Evolutionary conservation across 805 yeast species (phyloP).

Genomic region (Monosporozyma yasuniensis): DNA sequence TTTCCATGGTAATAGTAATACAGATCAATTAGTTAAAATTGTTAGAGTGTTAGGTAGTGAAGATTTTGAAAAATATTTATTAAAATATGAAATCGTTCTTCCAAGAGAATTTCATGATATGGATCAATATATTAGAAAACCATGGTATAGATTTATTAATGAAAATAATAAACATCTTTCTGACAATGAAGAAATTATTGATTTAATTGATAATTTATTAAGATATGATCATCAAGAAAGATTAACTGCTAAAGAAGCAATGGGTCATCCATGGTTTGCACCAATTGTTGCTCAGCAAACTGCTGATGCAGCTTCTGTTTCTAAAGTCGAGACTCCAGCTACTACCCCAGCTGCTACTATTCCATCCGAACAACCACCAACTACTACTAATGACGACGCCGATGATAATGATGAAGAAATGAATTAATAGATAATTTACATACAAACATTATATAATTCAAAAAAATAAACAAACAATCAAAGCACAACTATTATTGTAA

Average conservation of each 20-base stretch:
- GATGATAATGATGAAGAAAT: background rate
- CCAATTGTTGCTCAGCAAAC: conserved; percentile 9
- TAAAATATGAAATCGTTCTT: conserved; percentile 61
- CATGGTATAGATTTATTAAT: conserved; percentile 78
- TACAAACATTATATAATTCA: background rate
- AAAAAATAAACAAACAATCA: background rate
- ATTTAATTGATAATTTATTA: conserved; percentile 69
- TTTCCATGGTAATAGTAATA: conserved; percentile 83
- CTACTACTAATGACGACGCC: background rate
- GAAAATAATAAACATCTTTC: conserved; percentile 55
- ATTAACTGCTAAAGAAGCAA: conserved; percentile 81
- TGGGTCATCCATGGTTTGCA: conserved; percentile 45
- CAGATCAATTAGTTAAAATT: conserved; percentile 85
- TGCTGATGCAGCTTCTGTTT: background rate
- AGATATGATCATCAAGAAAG: conserved; percentile 85
- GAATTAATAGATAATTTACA: background rate
- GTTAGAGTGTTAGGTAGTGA: conserved; percentile 83
- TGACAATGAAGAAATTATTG: conserved; percentile 63
- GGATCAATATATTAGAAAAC: conserved; percentile 66
- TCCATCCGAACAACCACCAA: background rate
- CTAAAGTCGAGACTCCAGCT: background rate
- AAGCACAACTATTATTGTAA: background rate
- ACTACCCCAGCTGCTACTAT: background rate
- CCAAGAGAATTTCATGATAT: conserved; percentile 71
- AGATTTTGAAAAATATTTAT: conserved; percentile 57